Evolutionary conservation across 805 yeast species (phyloP).

Genomic region (Sporopachydermia lactativora): DNA sequence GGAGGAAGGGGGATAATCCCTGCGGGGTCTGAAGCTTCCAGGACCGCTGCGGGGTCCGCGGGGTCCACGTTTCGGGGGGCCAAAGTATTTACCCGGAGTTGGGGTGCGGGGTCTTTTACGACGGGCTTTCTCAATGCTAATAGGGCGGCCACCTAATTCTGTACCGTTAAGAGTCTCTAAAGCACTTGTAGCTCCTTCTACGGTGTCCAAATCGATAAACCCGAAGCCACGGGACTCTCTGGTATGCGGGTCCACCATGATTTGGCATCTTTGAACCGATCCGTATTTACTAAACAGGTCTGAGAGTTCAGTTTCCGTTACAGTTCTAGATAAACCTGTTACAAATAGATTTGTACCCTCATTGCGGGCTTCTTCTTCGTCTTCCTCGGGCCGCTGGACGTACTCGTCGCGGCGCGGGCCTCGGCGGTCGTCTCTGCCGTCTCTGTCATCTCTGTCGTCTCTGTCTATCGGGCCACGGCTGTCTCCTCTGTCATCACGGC

Average conservation of each 20-base stretch:
- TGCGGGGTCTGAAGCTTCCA: slow-evolving; percentile 3
- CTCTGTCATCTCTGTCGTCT: slow-evolving; percentile 4
- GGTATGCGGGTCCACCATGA: slow-evolving; percentile 31
- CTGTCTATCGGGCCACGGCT: slow-evolving; percentile 4
- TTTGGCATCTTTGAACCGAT: slow-evolving; percentile 18
- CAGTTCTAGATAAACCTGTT: slow-evolving; percentile 18
- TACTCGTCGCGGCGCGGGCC: slow-evolving; percentile 3
- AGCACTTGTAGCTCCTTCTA: slow-evolving; percentile 32
- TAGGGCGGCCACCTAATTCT: slow-evolving; percentile 25
- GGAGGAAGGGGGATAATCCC: slow-evolving; percentile 3
- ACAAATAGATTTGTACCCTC: slow-evolving; percentile 22
- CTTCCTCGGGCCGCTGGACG: slow-evolving; percentile 5
- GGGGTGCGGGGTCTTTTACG: slow-evolving; percentile 24
- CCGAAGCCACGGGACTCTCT: slow-evolving; percentile 36
- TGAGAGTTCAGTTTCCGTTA: slow-evolving; percentile 14
- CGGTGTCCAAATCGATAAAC: slow-evolving; percentile 29
- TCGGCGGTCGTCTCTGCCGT: slow-evolving; percentile 5
- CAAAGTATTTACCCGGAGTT: slow-evolving; percentile 23
- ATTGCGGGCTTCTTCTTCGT: slow-evolving; percentile 15
- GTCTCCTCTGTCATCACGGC: slow-evolving; percentile 3
- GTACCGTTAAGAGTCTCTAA: slow-evolving; percentile 28
- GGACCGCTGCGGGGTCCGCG: slow-evolving; percentile 9
- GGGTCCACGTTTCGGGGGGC: slow-evolving; percentile 17
- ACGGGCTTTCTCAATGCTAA: slow-evolving; percentile 31
- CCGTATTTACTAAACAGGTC: slow-evolving; percentile 18